Base-by-base conservation (phyloP, 805 yeast genomes). In the Limtongozyma cylindracea region DNA sequence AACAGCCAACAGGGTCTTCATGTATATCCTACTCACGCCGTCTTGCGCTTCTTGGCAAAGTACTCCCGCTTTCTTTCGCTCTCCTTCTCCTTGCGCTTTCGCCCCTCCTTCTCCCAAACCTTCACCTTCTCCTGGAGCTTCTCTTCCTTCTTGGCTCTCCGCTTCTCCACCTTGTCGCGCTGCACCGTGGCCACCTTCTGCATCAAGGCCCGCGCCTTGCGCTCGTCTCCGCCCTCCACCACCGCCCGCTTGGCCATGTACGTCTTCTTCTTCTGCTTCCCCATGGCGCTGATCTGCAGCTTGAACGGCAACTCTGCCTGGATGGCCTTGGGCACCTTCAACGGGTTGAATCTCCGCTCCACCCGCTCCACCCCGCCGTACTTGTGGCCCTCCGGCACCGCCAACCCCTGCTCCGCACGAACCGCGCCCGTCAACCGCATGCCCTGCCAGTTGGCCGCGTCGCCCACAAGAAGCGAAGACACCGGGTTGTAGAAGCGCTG, bases 401-500 rank as follows among this genome's bases (percentile, higher is more conserved):
- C 63, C 21, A 78, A 37, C 18, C 57, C 60, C 31, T 56, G 43
- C 12, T 60, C 91, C 12, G 88, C 84, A 36, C 98, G 64, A 19
- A 88, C 80, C 35, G 72, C 72, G 26, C 98, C 98, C 1, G 95
- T 88, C 29, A 84, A 55, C 39, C 92, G 63, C 91, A 88, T 80
- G 29, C 99, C 99, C 37, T 62, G 62, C 99, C 99, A 88, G 36
- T 76, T 76, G 16, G 57, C 53, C 47, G 88, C 88, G 31, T 78
- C 63, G 17, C 51, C 39, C 26, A 82, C 45, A 34, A 91, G 54
- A 39, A 84, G 53, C 2, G 98, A 88, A 0, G 95, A 74, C 11
- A 88, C 96, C 2, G 96, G 96, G 39, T 88, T 91, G 47, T 84
- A 91, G 47, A 78, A 88, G 42, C 67, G 67, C 44, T 84, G 72